Evolutionary conservation across 73 alveolate species (phyloP).

Genomic region (Stentor roeselii): DNA sequence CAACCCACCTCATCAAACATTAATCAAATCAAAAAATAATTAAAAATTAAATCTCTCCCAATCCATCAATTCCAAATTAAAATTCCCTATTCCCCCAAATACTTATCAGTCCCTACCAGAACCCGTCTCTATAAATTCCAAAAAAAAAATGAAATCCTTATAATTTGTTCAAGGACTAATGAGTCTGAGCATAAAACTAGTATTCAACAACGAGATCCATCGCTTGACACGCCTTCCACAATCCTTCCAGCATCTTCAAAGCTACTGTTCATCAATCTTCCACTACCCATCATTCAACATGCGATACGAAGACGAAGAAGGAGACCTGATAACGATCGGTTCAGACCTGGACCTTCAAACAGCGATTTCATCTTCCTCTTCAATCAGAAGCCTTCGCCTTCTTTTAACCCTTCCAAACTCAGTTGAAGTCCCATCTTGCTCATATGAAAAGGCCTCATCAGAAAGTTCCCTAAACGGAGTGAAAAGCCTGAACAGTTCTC

Average conservation of each 20-base stretch:
- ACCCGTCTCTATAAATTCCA: not conserved
- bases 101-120: not conserved
- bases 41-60: too few species aligned
- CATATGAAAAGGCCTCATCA: not conserved
- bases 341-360: not conserved
- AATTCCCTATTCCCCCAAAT: too few species aligned
- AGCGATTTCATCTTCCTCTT: conserved; percentile 12
- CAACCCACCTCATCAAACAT: too few species aligned
- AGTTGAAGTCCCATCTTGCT: not conserved
- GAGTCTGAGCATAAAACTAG: conserved; percentile 27
- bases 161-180: conserved; percentile 19
- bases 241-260: not conserved
- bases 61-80: too few species aligned
- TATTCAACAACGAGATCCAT: not conserved
- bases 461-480: not conserved
- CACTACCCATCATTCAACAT: not conserved
- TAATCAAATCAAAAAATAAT: too few species aligned
- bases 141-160: not conserved
- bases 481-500: conserved; percentile 28
- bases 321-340: not conserved
- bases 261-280: not conserved
- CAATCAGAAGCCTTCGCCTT: not conserved
- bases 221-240: not conserved
- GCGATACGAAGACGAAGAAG: conserved; percentile 13
- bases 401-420: not conserved